A percentile compares a stretch with the other conserved stretches of the same genome.
phyloP scores from a whole-genome alignment of 1,284 basidiomycete species.

The Leccinum glutinopallens region DNA sequence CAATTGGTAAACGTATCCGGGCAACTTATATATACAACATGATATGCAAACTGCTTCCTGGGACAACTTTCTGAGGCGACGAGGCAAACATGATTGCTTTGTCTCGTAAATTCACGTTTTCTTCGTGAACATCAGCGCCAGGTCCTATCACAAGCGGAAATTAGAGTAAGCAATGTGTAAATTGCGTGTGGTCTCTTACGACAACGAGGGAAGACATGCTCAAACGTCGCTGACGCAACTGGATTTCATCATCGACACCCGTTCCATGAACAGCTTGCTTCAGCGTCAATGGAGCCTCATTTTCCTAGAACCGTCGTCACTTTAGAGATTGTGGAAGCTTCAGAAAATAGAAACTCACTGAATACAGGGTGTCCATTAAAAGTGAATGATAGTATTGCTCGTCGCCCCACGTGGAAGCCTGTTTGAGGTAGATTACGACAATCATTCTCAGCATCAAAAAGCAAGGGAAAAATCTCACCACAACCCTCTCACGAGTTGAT shows the following conservation, averaged over 20 bases:
- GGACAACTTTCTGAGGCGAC: not conserved
- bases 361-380: not conserved
- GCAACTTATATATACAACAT: not conserved
- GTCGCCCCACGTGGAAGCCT: slow-evolving; percentile 14
- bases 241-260: not conserved
- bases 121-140: slow-evolving; percentile 24
- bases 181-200: slow-evolving; percentile 22
- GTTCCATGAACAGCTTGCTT: slow-evolving; percentile 18
- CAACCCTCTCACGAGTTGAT: slow-evolving; percentile 30
- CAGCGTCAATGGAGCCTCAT: slow-evolving; percentile 4
- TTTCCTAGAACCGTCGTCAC: slow-evolving; percentile 11
- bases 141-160: slow-evolving; percentile 25
- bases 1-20: not conserved
- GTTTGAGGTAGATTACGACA: slow-evolving; percentile 4
- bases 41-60: not conserved
- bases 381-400: not conserved
- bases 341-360: slow-evolving; percentile 11
- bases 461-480: slow-evolving; percentile 21
- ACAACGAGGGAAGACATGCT: slow-evolving; percentile 28
- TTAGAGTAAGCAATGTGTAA: slow-evolving; percentile 7
- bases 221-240: slow-evolving; percentile 17
- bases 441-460: slow-evolving; percentile 12
- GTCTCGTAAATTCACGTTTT: not conserved
- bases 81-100: not conserved
- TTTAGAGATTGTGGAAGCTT: not conserved